These are phyloP conservation scores for Dryas octopetala DNA, from an alignment of 306 rosid genomes.

Conservation along the genomic window DNA sequence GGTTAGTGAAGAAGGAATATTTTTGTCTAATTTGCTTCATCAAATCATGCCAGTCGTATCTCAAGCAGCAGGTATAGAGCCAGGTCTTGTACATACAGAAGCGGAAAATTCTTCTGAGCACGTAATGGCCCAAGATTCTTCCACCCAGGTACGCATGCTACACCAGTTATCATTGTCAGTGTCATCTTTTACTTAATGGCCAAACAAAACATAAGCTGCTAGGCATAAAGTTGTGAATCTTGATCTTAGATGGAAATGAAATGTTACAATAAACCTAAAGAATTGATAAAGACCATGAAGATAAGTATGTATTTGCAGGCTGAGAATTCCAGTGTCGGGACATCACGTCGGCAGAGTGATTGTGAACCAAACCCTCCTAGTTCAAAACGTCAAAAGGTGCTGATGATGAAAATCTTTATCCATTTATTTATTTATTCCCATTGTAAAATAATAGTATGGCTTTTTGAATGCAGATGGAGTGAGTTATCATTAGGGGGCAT, in stretches of 20 bases:
- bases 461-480: slow-evolving; percentile 30
- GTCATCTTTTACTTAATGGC: neutral
- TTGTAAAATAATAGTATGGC: neutral
- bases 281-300: neutral
- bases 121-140: slow-evolving; percentile 41
- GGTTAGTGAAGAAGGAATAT: slow-evolving; percentile 70
- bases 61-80: slow-evolving; percentile 50
- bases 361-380: slow-evolving; percentile 53
- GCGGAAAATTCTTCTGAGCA: slow-evolving; percentile 45
- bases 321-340: slow-evolving; percentile 49
- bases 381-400: slow-evolving; percentile 90
- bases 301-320: slow-evolving; percentile 19
- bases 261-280: neutral
- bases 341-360: slow-evolving; percentile 51
- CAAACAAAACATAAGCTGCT: neutral
- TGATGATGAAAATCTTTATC: neutral
- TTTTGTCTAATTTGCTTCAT: slow-evolving; percentile 73
- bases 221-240: neutral
- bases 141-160: slow-evolving; percentile 52
- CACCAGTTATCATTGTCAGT: neutral
- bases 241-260: neutral
- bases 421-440: neutral
- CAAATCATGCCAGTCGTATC: slow-evolving; percentile 78
- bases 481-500: slow-evolving; percentile 13
- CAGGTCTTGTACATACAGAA: slow-evolving; percentile 22